phyloP scores from a whole-genome alignment of 345 rosid genomes.

The Cochlearia excelsa region DNA sequence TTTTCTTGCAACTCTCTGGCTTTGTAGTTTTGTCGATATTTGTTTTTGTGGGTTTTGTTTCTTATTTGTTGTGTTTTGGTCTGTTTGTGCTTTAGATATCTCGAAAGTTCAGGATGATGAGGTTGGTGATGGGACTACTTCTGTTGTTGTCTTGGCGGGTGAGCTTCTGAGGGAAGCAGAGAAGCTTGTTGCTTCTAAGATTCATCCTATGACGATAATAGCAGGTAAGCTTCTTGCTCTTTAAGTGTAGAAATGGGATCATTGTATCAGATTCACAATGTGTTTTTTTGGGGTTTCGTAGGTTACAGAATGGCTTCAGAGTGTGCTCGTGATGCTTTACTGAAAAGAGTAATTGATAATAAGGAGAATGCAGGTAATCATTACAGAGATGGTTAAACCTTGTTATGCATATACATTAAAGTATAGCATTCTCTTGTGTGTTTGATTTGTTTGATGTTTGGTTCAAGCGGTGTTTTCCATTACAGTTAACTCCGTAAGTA shows the following conservation, averaged over 20 bases:
- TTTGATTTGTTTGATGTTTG: not conserved
- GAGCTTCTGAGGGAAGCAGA: slow-evolving; percentile 96
- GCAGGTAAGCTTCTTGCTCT: slow-evolving; percentile 45
- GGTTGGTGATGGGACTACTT: slow-evolving; percentile 99
- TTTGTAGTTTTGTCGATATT: not conserved
- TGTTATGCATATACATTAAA: not conserved
- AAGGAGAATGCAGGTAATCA: slow-evolving; percentile 71
- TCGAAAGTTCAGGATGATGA: slow-evolving; percentile 99
- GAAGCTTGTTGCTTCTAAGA: slow-evolving; percentile 81
- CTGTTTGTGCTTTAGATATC: slow-evolving; percentile 49
- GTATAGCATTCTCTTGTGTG: not conserved
- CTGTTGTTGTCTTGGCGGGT: slow-evolving; percentile 97
- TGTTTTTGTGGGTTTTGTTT: not conserved
- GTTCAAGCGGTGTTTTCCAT: not conserved
- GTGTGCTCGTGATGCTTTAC: slow-evolving; percentile 76
- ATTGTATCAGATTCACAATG: not conserved
- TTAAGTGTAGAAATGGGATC: not conserved
- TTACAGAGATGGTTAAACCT: not conserved
- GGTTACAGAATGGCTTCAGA: slow-evolving; percentile 96
- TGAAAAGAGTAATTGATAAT: slow-evolving; percentile 67
- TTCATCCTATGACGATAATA: slow-evolving; percentile 96
- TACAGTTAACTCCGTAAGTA: not conserved
- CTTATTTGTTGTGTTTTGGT: slow-evolving; percentile 4
- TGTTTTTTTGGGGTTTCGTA: slow-evolving; percentile 32
- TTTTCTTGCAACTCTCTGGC: not conserved